Percentiles rank a stretch among this genome's conserved stretches.
Evolutionary conservation across 495 filamentous ascomycete genomes (phyloP).

Genomic region (Trichocladium antarcticum): DNA sequence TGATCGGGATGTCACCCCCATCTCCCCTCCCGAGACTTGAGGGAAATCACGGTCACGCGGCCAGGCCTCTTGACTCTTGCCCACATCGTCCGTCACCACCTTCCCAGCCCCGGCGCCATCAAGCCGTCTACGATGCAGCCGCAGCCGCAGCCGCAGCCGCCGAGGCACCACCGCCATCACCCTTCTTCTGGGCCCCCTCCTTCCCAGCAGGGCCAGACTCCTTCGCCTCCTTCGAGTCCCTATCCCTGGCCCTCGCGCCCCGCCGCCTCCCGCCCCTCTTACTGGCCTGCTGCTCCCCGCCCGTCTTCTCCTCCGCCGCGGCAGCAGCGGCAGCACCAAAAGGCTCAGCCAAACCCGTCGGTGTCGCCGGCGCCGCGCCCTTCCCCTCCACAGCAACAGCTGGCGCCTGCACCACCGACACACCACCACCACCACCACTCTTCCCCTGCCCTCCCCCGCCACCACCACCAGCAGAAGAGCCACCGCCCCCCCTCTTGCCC

Average conservation of each 20-base stretch:
- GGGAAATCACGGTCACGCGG: too few species aligned
- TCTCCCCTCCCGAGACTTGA: too few species aligned
- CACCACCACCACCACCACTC: conserved; percentile 6
- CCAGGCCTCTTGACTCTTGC: too few species aligned
- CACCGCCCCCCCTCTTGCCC: conserved; percentile 14
- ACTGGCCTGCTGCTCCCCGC: conserved; percentile 1
- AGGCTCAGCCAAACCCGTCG: background rate
- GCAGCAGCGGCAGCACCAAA: too few species aligned
- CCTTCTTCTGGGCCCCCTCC: conserved; percentile 4
- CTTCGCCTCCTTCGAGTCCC: conserved; percentile 9
- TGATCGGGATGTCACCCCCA: too few species aligned
- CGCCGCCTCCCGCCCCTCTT: conserved; percentile 13
- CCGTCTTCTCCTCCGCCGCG: conserved; percentile 11
- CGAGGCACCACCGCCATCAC: background rate
- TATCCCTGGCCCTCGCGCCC: conserved; percentile 16
- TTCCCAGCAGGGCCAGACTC: conserved; percentile 11
- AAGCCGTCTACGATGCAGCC: background rate
- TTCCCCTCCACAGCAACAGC: background rate
- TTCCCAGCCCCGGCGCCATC: too few species aligned
- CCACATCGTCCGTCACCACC: too few species aligned
- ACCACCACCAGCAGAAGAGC: too few species aligned
- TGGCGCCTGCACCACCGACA: background rate
- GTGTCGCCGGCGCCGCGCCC: background rate
- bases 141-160: background rate
- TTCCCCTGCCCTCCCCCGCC: conserved; percentile 1